These are phyloP conservation scores for Discostella stelligera DNA, from an alignment of 352 stramenopile species.

Conservation along the genomic window DNA sequence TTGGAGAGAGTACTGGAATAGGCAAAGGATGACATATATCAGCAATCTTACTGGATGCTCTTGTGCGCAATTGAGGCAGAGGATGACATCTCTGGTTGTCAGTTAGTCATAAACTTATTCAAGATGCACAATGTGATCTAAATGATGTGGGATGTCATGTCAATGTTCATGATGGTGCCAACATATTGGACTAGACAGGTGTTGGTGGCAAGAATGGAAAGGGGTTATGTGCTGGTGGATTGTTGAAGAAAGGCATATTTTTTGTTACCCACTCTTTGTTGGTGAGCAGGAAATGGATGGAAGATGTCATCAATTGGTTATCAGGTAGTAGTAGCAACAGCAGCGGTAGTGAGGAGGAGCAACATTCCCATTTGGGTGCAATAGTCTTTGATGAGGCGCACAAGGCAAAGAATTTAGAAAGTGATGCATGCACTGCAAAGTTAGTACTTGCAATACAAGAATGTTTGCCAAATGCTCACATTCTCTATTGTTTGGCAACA, in stretches of 20 bases:
- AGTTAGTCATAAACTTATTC: constrained; percentile 79
- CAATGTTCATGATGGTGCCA: constrained; percentile 52
- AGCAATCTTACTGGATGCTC: constrained; percentile 79
- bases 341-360: constrained; percentile 14
- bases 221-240: constrained; percentile 42
- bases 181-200: constrained; percentile 39
- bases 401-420: constrained; percentile 83
- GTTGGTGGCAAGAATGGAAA: constrained; percentile 31
- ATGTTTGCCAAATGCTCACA: constrained; percentile 70
- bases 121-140: constrained; percentile 79
- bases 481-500: constrained; percentile 85
- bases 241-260: constrained; percentile 58
- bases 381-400: constrained; percentile 84
- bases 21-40: constrained; percentile 85
- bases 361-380: constrained; percentile 65
- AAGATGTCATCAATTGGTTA: constrained; percentile 81
- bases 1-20: constrained; percentile 82
- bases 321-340: constrained; percentile 28
- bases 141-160: constrained; percentile 49
- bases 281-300: constrained; percentile 71
- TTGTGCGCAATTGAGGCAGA: constrained; percentile 58
- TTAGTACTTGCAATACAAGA: constrained; percentile 78
- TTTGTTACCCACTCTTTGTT: constrained; percentile 81
- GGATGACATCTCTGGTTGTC: constrained; percentile 83
- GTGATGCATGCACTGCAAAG: constrained; percentile 70